A percentile compares a stretch with the other conserved stretches of the same genome.
These are phyloP conservation scores for Ophryocystis elektroscirrha DNA, from an alignment of 169 alveolate genomes.

Conservation along the genomic window DNA sequence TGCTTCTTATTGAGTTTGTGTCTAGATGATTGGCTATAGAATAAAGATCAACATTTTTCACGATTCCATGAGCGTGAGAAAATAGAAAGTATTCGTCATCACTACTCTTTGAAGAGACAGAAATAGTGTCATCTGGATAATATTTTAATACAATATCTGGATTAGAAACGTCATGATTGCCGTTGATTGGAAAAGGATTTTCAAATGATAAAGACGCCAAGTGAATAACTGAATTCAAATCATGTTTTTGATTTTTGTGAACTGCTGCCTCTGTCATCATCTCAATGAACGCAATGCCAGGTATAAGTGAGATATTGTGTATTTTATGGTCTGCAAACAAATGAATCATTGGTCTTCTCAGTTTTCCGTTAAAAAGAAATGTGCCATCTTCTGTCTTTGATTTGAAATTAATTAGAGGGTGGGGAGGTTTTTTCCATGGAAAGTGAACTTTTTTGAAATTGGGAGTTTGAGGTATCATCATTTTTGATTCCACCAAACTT, in stretches of 20 bases:
- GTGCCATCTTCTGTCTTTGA: too few species aligned
- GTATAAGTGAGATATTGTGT: conserved; percentile 5
- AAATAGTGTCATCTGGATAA: neutral
- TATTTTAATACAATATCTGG: neutral
- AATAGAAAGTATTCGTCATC: neutral
- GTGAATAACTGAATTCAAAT: neutral
- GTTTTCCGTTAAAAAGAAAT: too few species aligned
- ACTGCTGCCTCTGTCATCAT: conserved; percentile 10
- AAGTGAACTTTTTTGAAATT: too few species aligned
- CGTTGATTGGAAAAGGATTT: neutral
- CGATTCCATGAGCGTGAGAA: too few species aligned
- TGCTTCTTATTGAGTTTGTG: too few species aligned
- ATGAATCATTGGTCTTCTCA: neutral
- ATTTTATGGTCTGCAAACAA: conserved; percentile 15
- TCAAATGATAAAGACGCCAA: neutral
- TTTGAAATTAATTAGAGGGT: too few species aligned
- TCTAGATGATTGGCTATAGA: too few species aligned
- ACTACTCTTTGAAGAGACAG: neutral
- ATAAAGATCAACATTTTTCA: too few species aligned
- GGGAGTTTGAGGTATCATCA: too few species aligned
- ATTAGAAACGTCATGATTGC: neutral
- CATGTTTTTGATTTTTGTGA: neutral
- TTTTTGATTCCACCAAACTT: too few species aligned
- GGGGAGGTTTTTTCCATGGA: too few species aligned
- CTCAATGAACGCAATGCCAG: conserved; percentile 17